Evolutionary conservation across 2,329 filamentous ascomycete species (phyloP), one percentile per base, ranked within the genome.

Genomic region (Aspergillus fijiensis): DNA sequence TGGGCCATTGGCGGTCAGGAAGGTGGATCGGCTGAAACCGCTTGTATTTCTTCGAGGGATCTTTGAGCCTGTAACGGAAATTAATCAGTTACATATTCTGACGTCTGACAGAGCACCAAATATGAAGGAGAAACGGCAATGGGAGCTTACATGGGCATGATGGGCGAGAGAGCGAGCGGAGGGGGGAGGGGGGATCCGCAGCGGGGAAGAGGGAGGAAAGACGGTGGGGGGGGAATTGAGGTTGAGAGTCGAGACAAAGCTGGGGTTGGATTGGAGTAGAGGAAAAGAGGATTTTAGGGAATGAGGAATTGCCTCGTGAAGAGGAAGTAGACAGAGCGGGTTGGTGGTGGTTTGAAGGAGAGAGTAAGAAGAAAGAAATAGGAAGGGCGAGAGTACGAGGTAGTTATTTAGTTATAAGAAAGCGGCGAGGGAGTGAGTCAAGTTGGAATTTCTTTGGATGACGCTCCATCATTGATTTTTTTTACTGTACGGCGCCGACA

Each of bases 1-100:
- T 85, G 11, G 92, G 92, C 92, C 92, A 96, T 89, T 81, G 78
- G 63, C 81, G 77, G 67, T 83, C 78, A n/a, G 80, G 78, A 49
- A 84, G 76, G 63, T 82, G 67, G 60, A 80, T 66, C 14, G 79
- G 78, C 69, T 79, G 76, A 63, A 78, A 81, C 49, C 72, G 73
- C 69, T 73, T 78, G 68, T 81, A 81, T 70, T 81, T 81, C 65
- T 73, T 79, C 49, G 78, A 81, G 52, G 79, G 79, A 67, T 81
- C 79, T 61, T 80, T 80, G 62, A 81, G 78, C 79, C 79, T 80
- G 48, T 25, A 49, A 9, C 29, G 10, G 50, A 47, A 56, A 49
- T 49, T 52, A 45, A 19, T 45, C n/a, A 39, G 12, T 9, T 16
- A 39, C 7, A 23, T 9, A 19, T 23, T 14, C 16, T 14, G 14